Evolutionary conservation across 2,329 filamentous ascomycete species (phyloP).

Genomic region (Podosphaera leucotricha): DNA sequence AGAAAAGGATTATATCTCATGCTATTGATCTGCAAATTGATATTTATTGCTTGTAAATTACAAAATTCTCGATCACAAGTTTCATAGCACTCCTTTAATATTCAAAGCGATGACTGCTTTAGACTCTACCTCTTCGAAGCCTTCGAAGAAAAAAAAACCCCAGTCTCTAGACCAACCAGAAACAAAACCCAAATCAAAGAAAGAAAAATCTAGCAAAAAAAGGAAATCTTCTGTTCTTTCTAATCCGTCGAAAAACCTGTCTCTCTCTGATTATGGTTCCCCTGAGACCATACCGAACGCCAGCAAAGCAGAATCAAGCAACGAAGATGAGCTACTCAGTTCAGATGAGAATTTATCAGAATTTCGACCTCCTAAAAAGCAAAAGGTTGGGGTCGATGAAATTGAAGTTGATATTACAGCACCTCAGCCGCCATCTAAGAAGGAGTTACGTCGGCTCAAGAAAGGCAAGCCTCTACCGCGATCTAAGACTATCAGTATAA

Average conservation of each 20-base stretch:
- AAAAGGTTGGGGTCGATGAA: conserved; percentile 42
- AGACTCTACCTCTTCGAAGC: background rate
- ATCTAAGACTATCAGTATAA: conserved; percentile 16
- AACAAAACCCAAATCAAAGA: conserved; percentile 5
- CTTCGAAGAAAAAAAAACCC: background rate
- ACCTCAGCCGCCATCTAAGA: conserved; percentile 92
- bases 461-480: conserved; percentile 42
- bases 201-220: conserved; percentile 14
- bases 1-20: too few species aligned
- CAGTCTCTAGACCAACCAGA: background rate
- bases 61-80: too few species aligned
- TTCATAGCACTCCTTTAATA: background rate
- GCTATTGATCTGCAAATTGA: too few species aligned
- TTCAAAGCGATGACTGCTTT: background rate
- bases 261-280: background rate
- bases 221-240: conserved; percentile 5
- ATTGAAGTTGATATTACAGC: conserved; percentile 74
- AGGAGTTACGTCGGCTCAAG: conserved; percentile 70
- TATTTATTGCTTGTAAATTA: too few species aligned
- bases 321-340: background rate
- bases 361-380: conserved; percentile 27
- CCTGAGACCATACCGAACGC: background rate
- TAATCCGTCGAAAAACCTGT: background rate
- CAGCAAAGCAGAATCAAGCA: background rate
- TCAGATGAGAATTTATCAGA: conserved; percentile 2